These are phyloP conservation scores for Blastocystis hominis DNA, from an alignment of 352 stramenopile genomes.

Conservation along the genomic window DNA sequence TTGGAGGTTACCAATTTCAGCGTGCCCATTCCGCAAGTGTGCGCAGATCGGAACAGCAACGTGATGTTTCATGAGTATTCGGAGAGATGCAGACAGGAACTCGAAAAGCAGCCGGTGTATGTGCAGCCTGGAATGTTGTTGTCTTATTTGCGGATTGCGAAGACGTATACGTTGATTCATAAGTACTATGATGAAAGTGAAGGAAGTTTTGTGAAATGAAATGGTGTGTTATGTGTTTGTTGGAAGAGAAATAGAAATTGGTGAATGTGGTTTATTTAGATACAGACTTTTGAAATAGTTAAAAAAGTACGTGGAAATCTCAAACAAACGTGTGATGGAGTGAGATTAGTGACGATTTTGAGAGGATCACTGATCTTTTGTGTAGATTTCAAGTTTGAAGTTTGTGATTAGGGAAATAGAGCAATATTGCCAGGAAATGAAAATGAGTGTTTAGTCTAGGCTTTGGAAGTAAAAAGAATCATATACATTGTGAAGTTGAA, in stretches of 20 bases:
- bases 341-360: too few relatives aligned
- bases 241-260: background rate
- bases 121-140: conserved; percentile 32
- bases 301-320: too few relatives aligned
- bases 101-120: background rate
- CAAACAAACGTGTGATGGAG: too few relatives aligned
- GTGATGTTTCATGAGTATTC: conserved; percentile 10
- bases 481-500: too few relatives aligned
- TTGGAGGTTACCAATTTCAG: conserved; percentile 35
- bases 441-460: too few relatives aligned
- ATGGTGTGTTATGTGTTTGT: background rate
- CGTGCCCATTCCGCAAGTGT: background rate
- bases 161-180: conserved; percentile 48
- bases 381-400: too few relatives aligned
- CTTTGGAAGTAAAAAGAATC: too few relatives aligned
- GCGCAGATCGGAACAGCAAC: background rate
- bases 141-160: conserved; percentile 28
- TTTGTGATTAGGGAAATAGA: too few relatives aligned
- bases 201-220: conserved; percentile 8
- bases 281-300: too few relatives aligned
- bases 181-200: conserved; percentile 53
- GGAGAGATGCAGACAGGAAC: background rate
- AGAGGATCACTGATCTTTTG: too few relatives aligned
- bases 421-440: too few relatives aligned
- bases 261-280: too few relatives aligned